These are phyloP conservation scores for Gossypium gossypioides DNA, from an alignment of 441 rosid genomes.

Conservation along the genomic window DNA sequence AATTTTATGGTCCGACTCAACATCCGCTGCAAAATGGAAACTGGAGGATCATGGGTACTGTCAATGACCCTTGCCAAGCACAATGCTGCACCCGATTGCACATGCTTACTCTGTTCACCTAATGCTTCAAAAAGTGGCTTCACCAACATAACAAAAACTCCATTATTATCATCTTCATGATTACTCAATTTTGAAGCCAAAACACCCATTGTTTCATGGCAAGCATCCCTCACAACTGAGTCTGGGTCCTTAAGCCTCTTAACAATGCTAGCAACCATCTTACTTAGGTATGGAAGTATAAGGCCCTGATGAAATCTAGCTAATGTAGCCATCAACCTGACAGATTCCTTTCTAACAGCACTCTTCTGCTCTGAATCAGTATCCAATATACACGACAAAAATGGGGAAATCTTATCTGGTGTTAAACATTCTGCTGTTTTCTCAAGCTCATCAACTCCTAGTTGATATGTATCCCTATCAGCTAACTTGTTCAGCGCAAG, in stretches of 20 bases:
- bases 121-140: slow-evolving; percentile 82
- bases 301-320: slow-evolving; percentile 46
- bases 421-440: slow-evolving; percentile 48
- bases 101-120: slow-evolving; percentile 81
- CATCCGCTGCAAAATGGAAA: slow-evolving; percentile 63
- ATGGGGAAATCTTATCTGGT: slow-evolving; percentile 50
- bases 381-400: slow-evolving; percentile 66
- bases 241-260: slow-evolving; percentile 84
- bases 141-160: slow-evolving; percentile 50
- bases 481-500: slow-evolving; percentile 71
- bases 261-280: slow-evolving; percentile 66
- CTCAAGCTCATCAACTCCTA: slow-evolving; percentile 75
- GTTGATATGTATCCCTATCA: slow-evolving; percentile 76
- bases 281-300: slow-evolving; percentile 39
- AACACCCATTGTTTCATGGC: slow-evolving; percentile 65
- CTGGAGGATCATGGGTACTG: slow-evolving; percentile 49
- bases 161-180: slow-evolving; percentile 32
- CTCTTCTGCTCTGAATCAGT: slow-evolving; percentile 67
- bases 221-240: slow-evolving; percentile 79
- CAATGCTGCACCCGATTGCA: slow-evolving; percentile 74
- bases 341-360: slow-evolving; percentile 64
- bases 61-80: slow-evolving; percentile 76
- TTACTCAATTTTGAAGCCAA: slow-evolving; percentile 47
- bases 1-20: slow-evolving; percentile 55
- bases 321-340: slow-evolving; percentile 56